Evolutionary conservation across 1,284 basidiomycete species (phyloP).

Genomic region (Cryptococcus floricola): DNA sequence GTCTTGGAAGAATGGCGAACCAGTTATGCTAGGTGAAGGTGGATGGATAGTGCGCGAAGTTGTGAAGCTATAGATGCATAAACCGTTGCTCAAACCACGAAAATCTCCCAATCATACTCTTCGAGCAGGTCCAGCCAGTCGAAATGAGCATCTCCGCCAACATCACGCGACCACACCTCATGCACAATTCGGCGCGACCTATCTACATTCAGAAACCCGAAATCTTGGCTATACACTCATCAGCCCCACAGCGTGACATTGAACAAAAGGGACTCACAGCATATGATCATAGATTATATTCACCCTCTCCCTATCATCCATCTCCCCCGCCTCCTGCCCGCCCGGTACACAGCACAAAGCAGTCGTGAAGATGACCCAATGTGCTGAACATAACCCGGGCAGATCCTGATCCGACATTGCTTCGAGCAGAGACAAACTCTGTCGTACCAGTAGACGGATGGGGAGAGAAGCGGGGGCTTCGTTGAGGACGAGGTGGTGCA

Average conservation of each 20-base stretch:
- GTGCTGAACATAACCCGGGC: slow-evolving; percentile 31
- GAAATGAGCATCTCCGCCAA: slow-evolving; percentile 20
- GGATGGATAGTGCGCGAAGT: too few species aligned
- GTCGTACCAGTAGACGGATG: slow-evolving; percentile 30
- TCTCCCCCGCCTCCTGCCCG: slow-evolving; percentile 16
- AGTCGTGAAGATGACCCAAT: slow-evolving; percentile 37
- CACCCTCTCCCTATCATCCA: slow-evolving; percentile 25
- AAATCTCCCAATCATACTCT: slow-evolving; percentile 37
- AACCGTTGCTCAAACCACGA: slow-evolving; percentile 10
- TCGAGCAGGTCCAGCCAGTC: slow-evolving; percentile 36
- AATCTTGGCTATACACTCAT: slow-evolving; percentile 13
- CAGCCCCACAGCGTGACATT: background rate
- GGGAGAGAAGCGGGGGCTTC: slow-evolving; percentile 28
- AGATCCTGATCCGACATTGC: slow-evolving; percentile 31
- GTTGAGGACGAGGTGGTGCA: slow-evolving; percentile 26
- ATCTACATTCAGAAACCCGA: slow-evolving; percentile 31
- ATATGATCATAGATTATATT: slow-evolving; percentile 30
- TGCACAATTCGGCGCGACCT: slow-evolving; percentile 29
- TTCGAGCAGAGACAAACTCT: slow-evolving; percentile 32
- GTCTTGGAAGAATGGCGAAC: too few species aligned
- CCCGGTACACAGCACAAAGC: slow-evolving; percentile 23
- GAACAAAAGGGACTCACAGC: slow-evolving; percentile 15
- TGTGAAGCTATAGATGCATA: too few species aligned
- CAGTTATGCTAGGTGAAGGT: too few species aligned
- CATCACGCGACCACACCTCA: slow-evolving; percentile 31